Percentiles rank a stretch among this genome's conserved stretches.
These are phyloP conservation scores for Circinella umbellata DNA, from an alignment of 371 early-diverging fungal genomes.

Conservation along the genomic window DNA sequence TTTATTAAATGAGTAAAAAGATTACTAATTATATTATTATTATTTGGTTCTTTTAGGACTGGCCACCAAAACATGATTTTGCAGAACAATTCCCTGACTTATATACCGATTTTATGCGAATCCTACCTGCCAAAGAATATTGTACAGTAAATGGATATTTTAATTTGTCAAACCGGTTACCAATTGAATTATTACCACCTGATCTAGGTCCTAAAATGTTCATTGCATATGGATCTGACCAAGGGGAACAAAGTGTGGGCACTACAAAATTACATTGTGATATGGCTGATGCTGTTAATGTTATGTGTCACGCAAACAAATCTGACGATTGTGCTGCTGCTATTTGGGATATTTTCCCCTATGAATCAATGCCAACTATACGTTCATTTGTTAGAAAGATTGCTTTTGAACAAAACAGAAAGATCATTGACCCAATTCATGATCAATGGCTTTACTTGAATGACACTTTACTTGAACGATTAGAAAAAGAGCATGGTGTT, in stretches of 20 bases:
- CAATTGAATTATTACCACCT: constrained; percentile 56
- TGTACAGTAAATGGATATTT: constrained; percentile 56
- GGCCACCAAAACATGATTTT: constrained; percentile 69
- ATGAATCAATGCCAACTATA: constrained; percentile 42
- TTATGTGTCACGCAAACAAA: constrained; percentile 60
- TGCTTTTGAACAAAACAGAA: constrained; percentile 10
- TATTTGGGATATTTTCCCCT: constrained; percentile 74
- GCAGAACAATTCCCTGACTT: constrained; percentile 50
- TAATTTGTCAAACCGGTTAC: constrained; percentile 68
- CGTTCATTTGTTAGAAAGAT: constrained; percentile 47
- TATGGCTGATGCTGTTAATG: constrained; percentile 78
- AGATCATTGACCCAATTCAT: constrained; percentile 62
- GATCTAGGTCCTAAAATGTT: constrained; percentile 82
- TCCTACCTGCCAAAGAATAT: constrained; percentile 66
- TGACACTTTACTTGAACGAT: constrained; percentile 32
- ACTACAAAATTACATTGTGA: constrained; percentile 76
- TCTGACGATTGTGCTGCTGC: constrained; percentile 42
- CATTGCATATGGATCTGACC: constrained; percentile 63
- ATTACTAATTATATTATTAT: neutral
- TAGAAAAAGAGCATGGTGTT: constrained; percentile 47
- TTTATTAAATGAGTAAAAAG: neutral
- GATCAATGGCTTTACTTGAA: constrained; percentile 66
- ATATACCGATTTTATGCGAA: constrained; percentile 55
- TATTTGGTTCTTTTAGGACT: constrained; percentile 51
- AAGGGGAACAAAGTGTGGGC: constrained; percentile 45